Conservation (phyloP, 352 stramenopile genomes). For the Discostella stelligera region DNA sequence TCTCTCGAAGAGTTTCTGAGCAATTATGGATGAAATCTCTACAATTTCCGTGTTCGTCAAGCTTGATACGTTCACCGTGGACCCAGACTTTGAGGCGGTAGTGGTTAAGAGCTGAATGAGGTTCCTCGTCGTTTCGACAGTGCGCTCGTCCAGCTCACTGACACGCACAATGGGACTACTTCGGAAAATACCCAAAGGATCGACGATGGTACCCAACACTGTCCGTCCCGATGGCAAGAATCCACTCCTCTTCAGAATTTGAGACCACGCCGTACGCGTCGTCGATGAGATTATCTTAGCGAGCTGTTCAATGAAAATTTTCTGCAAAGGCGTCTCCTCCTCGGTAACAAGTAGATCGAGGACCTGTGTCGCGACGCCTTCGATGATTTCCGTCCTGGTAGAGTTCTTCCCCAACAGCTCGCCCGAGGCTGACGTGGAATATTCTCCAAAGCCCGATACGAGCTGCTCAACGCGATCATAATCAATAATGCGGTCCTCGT, state of each 20-base stretch:
- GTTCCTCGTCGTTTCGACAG: constrained; percentile 74
- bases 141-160: constrained; percentile 68
- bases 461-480: constrained; percentile 79
- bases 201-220: constrained; percentile 73
- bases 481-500: constrained; percentile 75
- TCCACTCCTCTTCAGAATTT: constrained; percentile 64
- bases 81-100: constrained; percentile 12
- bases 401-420: constrained; percentile 55
- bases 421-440: constrained; percentile 70
- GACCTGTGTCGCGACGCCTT: constrained; percentile 64
- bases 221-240: constrained; percentile 65
- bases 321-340: constrained; percentile 76
- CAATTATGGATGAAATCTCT: constrained; percentile 64
- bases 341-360: constrained; percentile 76
- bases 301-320: constrained; percentile 80
- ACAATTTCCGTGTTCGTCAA: constrained; percentile 62
- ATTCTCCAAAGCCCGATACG: constrained; percentile 76
- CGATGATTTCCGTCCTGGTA: constrained; percentile 58
- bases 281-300: constrained; percentile 76
- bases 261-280: constrained; percentile 62
- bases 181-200: constrained; percentile 78
- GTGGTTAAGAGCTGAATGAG: constrained; percentile 49
- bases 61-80: constrained; percentile 59
- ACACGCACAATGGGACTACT: constrained; percentile 67
- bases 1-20: constrained; percentile 67